Evolutionary conservation across 2,329 filamentous ascomycete species (phyloP).

Genomic region (Macroventuria anomochaeta): DNA sequence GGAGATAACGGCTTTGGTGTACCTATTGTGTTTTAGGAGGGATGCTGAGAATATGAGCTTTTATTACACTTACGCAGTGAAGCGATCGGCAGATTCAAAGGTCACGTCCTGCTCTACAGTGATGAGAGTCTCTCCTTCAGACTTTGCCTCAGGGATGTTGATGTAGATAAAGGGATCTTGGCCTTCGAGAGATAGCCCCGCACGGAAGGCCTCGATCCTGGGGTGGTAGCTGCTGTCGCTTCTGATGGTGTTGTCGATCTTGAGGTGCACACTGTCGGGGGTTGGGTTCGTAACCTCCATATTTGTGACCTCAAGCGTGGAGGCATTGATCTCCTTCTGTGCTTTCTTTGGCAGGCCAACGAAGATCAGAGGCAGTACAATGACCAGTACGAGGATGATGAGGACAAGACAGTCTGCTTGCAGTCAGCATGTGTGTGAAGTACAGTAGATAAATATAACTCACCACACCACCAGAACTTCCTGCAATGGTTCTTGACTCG

Average conservation of each 20-base stretch:
- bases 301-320: constrained; percentile 58
- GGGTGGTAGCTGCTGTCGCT: constrained; percentile 61
- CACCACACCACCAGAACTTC: constrained; percentile 50
- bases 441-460: constrained; percentile 9
- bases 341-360: constrained; percentile 66
- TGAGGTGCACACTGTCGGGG: constrained; percentile 56
- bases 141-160: constrained; percentile 54
- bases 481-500: constrained; percentile 47
- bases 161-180: constrained; percentile 54
- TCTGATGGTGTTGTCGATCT: constrained; percentile 57
- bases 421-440: constrained; percentile 7
- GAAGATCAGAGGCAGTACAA: constrained; percentile 65
- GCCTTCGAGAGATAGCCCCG: constrained; percentile 56
- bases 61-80: constrained; percentile 43
- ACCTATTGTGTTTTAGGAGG: constrained; percentile 32
- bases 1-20: constrained; percentile 56
- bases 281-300: constrained; percentile 60
- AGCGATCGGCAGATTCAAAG: constrained; percentile 54
- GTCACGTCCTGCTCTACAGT: constrained; percentile 54
- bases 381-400: constrained; percentile 59
- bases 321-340: constrained; percentile 60
- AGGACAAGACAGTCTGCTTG: constrained; percentile 55
- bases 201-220: constrained; percentile 61
- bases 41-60: no score
- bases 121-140: constrained; percentile 51